A percentile compares a stretch with the other conserved stretches of the same genome.
Evolutionary conservation across 208 protist species (phyloP).

Genomic region (Trypanosoma cruzi): DNA sequence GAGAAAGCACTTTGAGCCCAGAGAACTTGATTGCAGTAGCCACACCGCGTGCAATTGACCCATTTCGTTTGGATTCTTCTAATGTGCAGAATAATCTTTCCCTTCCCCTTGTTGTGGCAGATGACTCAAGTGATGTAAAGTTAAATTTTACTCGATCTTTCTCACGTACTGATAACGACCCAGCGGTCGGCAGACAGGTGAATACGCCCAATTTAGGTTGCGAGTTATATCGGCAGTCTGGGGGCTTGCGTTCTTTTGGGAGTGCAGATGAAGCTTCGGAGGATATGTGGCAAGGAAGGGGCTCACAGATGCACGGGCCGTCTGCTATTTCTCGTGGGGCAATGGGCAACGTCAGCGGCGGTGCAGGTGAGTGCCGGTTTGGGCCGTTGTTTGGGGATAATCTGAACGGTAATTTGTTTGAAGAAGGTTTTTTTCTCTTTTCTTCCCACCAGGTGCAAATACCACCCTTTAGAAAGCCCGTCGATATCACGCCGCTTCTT

Average conservation of each 20-base stretch:
- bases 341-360: neutral
- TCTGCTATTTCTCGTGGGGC: neutral
- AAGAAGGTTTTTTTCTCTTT: neutral
- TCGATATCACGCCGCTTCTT: conserved; percentile 6
- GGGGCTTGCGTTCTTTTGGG: neutral
- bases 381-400: neutral
- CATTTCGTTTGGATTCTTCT: neutral
- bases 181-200: neutral
- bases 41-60: neutral
- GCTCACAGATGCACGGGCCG: neutral
- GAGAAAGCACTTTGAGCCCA: neutral
- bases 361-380: neutral
- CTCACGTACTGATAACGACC: neutral
- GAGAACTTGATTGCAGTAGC: neutral
- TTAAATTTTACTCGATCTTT: neutral
- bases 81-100: neutral
- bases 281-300: neutral
- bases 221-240: neutral
- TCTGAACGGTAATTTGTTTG: neutral
- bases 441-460: neutral
- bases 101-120: neutral
- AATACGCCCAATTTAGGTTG: neutral
- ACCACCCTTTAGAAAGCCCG: conserved; percentile 13
- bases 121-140: neutral
- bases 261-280: neutral